phyloP scores from a whole-genome alignment of 768 basidiomycete species.

The Russula dissimulans region DNA sequence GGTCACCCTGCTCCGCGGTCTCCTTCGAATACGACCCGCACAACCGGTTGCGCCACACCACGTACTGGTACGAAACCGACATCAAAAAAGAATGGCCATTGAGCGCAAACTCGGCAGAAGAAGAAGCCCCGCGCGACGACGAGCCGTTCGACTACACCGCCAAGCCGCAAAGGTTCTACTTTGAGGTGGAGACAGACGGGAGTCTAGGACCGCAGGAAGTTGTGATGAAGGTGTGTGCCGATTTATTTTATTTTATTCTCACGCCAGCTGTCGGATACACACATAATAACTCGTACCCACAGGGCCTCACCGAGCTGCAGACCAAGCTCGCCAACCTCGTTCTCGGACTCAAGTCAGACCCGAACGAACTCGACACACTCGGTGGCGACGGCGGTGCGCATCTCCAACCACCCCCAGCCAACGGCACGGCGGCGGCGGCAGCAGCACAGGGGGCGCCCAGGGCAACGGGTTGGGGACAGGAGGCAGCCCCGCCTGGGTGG shows the following conservation, averaged over 20 bases:
- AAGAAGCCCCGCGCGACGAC: conserved; percentile 71
- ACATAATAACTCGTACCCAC: neutral
- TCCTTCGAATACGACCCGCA: conserved; percentile 97
- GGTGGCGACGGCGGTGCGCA: conserved; percentile 26
- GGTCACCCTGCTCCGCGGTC: conserved; percentile 93
- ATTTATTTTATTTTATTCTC: conserved; percentile 7
- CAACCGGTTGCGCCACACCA: conserved; percentile 93
- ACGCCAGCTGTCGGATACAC: too few species aligned
- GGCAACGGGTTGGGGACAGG: conserved; percentile 11
- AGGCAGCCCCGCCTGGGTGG: conserved; percentile 10
- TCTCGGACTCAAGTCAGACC: conserved; percentile 49
- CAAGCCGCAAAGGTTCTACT: conserved; percentile 84
- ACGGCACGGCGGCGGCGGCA: conserved; percentile 5
- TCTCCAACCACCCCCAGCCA: conserved; percentile 4
- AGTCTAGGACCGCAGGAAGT: conserved; percentile 84
- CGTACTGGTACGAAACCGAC: conserved; percentile 87
- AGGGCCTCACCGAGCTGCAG: conserved; percentile 75
- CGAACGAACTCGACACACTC: conserved; percentile 40
- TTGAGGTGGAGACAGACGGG: conserved; percentile 92
- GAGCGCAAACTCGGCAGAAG: conserved; percentile 75
- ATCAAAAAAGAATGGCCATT: conserved; percentile 85
- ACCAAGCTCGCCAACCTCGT: conserved; percentile 74
- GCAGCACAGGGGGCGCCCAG: conserved; percentile 10
- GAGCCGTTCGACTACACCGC: conserved; percentile 83
- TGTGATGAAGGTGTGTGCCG: conserved; percentile 56